phyloP scores from a whole-genome alignment of 1,284 basidiomycete genomes.

The Pterulicium gracile region DNA sequence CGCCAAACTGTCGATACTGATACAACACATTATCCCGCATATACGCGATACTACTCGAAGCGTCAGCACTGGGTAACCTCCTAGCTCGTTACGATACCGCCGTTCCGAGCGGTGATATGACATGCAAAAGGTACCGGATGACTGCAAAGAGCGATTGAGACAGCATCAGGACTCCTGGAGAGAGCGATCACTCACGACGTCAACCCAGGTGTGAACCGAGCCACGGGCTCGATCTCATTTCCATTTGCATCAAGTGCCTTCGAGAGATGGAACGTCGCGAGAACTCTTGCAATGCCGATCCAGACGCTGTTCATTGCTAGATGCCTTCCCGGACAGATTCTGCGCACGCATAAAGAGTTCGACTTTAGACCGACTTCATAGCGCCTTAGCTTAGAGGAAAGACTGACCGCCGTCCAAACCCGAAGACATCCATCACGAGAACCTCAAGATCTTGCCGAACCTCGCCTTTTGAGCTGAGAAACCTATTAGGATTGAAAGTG shows the following conservation, averaged over 20 bases:
- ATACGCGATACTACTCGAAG: too few species aligned
- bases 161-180: too few species aligned
- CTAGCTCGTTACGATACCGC: too few species aligned
- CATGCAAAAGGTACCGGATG: background rate
- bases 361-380: too few species aligned
- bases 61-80: too few species aligned
- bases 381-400: background rate
- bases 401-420: constrained; percentile 7
- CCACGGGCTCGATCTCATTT: background rate
- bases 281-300: constrained; percentile 9
- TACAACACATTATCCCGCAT: too few species aligned
- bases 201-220: background rate
- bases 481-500: constrained; percentile 17
- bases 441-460: constrained; percentile 2
- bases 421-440: constrained; percentile 3
- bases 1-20: too few species aligned
- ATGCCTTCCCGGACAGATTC: constrained; percentile 9
- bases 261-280: constrained; percentile 12
- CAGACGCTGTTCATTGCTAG: constrained; percentile 12
- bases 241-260: constrained; percentile 1
- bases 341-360: too few species aligned
- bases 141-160: background rate
- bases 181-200: background rate
- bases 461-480: constrained; percentile 4
- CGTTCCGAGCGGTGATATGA: too few species aligned